Base-by-base conservation (phyloP, 345 rosid species). In the Brassica cretica region DNA sequence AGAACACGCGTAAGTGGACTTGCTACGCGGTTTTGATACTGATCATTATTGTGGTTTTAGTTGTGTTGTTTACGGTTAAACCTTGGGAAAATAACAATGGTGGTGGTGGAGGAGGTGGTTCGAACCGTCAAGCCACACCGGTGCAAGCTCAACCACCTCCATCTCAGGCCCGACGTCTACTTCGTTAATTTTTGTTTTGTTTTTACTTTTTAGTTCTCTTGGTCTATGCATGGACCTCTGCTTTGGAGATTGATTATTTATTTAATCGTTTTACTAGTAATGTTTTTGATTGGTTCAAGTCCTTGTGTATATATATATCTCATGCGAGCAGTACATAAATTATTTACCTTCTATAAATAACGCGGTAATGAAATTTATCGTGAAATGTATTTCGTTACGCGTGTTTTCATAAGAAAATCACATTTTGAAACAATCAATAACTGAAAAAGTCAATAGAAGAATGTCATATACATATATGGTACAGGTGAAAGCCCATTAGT, bases 1-100 rank as follows among this genome's bases (percentile, higher is more conserved):
- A 87, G 79, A 91, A 82, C 74, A 81, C 93, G 58, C 78, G 96
- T 73, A 95, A 90, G 78, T 95, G 96, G 97, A 87, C 89, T 27
- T 93, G 93, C 80, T 79, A 33, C 35, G 90, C 86, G 14, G 83
- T 91, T 70, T 68, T 92, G 82, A 72, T 92, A 30, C 70, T 90
- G 56, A 85, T 93, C 49, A 78, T 88, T 15, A 89, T 95, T 79
- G 81, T 90, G 80, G 78, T 93, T 8, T 70, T 89, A 21, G 88
- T 87, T 27, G 92, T 95, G 24, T 78, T 93, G n/a, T 82, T 90
- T 79, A 70, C 87, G 4, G 84, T 90, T 24, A 83, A n/a, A 78
- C 98, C 98, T 1, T 95, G 96, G 97, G 33, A 89, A 18, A 73
- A 71, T 18, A 82, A 80, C 49, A 41, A 41, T 41, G 49, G 49